These are phyloP conservation scores for Arthrobotrys entomopaga DNA, from an alignment of 2,329 filamentous ascomycete species.

Conservation along the genomic window DNA sequence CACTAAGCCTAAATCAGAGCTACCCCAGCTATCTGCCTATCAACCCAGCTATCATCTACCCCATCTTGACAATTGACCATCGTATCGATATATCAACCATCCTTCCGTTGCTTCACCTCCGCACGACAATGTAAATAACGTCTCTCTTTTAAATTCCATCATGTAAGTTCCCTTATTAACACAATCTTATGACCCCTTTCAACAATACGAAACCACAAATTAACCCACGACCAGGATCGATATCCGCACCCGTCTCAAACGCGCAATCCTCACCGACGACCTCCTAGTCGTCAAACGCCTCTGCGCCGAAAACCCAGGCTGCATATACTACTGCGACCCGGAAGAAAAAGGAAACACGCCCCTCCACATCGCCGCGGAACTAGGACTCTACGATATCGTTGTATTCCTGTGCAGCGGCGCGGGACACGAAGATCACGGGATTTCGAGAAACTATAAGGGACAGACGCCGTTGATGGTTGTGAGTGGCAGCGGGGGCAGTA, in stretches of 20 bases:
- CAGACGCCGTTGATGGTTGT: conserved; percentile 59
- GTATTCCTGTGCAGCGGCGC: conserved; percentile 30
- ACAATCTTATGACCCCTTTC: not conserved
- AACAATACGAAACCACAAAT: not conserved
- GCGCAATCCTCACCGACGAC: conserved; percentile 58
- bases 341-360: conserved; percentile 57
- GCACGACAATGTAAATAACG: not conserved
- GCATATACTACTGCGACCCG: conserved; percentile 56
- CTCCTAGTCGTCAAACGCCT: conserved; percentile 58
- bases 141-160: not conserved
- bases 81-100: too few relatives aligned
- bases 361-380: conserved; percentile 57
- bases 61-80: too few relatives aligned
- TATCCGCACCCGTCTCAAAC: conserved; percentile 58
- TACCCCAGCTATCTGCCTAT: not conserved
- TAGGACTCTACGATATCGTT: conserved; percentile 56
- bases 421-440: conserved; percentile 56
- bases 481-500: conserved; percentile 49
- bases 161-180: not conserved
- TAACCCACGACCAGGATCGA: conserved; percentile 55
- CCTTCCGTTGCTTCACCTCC: not conserved
- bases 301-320: conserved; percentile 56
- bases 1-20: too few relatives aligned
- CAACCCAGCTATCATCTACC: too few relatives aligned
- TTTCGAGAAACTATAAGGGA: conserved; percentile 57